A percentile compares a stretch with the other conserved stretches of the same genome.
Conservation (phyloP, 768 basidiomycete species). For the Collybia nuda region DNA sequence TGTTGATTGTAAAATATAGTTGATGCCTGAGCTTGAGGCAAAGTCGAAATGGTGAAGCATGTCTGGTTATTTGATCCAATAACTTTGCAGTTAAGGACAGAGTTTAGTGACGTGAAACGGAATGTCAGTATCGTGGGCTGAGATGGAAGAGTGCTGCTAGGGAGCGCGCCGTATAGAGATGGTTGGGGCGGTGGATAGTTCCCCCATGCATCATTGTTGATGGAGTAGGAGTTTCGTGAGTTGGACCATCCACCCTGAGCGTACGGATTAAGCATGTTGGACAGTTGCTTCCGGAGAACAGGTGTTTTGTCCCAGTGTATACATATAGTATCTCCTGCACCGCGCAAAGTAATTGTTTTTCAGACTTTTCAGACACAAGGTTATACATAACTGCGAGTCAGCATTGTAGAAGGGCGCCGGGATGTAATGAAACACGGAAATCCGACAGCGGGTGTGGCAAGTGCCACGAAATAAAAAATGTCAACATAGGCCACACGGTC, state of each 20-base stretch:
- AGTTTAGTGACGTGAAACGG: slow-evolving; percentile 39
- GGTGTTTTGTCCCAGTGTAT: too few relatives aligned
- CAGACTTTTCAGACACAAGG: too few relatives aligned
- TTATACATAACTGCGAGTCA: too few relatives aligned
- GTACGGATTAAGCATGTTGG: slow-evolving; percentile 11
- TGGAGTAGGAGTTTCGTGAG: slow-evolving; percentile 12
- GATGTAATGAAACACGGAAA: too few relatives aligned
- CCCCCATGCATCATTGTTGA: slow-evolving; percentile 14
- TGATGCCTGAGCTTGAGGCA: slow-evolving; percentile 21
- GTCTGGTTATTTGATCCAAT: slow-evolving; percentile 39
- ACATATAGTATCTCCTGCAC: too few relatives aligned
- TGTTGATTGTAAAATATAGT: slow-evolving; percentile 38
- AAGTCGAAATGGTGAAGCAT: slow-evolving; percentile 37
- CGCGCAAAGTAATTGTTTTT: too few relatives aligned
- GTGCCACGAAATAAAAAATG: too few relatives aligned
- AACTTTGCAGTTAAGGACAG: slow-evolving; percentile 42
- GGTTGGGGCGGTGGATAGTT: slow-evolving; percentile 10
- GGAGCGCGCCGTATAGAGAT: slow-evolving; percentile 15
- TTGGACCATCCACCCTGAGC: slow-evolving; percentile 17
- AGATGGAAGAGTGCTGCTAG: background rate
- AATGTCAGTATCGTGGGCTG: slow-evolving; percentile 16
- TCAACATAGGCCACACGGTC: too few relatives aligned
- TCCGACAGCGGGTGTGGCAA: too few relatives aligned
- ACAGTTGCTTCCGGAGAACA: too few relatives aligned
- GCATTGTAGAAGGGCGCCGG: too few relatives aligned